Conservation (phyloP, 177 flowering plant species). For the Vitis hybrid region DNA sequence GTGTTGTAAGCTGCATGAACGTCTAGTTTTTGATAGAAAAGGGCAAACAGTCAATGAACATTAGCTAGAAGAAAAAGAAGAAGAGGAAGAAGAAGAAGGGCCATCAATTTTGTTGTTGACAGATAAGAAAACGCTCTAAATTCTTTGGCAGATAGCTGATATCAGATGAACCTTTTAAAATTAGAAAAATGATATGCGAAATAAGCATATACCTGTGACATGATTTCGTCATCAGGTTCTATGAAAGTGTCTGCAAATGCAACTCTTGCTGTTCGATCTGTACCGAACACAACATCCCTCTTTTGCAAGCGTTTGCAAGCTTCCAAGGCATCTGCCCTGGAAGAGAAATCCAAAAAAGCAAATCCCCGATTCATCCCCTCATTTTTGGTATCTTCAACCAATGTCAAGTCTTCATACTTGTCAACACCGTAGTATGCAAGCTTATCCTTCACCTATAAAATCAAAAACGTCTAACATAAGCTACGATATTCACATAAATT, state of each 20-base stretch:
- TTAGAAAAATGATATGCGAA: background rate
- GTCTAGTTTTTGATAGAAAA: too few relatives aligned
- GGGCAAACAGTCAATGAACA: too few relatives aligned
- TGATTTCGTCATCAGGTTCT: slow-evolving; percentile 42
- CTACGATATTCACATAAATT: background rate
- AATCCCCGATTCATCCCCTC: slow-evolving; percentile 44
- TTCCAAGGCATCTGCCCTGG: slow-evolving; percentile 36
- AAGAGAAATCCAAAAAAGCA: slow-evolving; percentile 38
- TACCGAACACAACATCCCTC: slow-evolving; percentile 36
- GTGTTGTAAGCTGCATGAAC: too few relatives aligned
- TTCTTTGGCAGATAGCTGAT: too few relatives aligned
- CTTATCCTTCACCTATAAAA: slow-evolving; percentile 31
- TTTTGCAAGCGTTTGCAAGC: slow-evolving; percentile 39
- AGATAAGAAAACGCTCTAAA: too few relatives aligned
- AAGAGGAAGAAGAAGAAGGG: too few relatives aligned
- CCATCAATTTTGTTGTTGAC: too few relatives aligned
- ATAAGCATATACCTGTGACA: slow-evolving; percentile 31
- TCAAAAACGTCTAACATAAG: slow-evolving; percentile 4
- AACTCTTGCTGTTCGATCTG: slow-evolving; percentile 38
- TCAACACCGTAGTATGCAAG: slow-evolving; percentile 31
- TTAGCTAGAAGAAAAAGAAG: too few relatives aligned
- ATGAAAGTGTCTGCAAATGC: slow-evolving; percentile 45
- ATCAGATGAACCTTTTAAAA: background rate
- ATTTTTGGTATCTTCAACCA: slow-evolving; percentile 36
- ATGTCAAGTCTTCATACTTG: slow-evolving; percentile 32